These are phyloP conservation scores for Cladosporium colombiae DNA, from an alignment of 2,329 filamentous ascomycete species.

Conservation along the genomic window DNA sequence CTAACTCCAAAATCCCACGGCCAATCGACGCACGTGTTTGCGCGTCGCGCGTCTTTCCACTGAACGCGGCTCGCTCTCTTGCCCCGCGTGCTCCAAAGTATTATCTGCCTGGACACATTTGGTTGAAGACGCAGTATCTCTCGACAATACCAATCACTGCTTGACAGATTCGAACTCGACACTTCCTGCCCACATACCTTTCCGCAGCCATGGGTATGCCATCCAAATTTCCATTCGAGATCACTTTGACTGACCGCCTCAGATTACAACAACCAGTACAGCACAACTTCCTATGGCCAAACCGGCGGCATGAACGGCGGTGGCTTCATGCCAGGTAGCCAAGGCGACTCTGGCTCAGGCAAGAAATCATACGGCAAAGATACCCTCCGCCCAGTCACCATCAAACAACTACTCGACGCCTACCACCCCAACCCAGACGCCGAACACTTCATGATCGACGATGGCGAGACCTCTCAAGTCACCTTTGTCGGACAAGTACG, in stretches of 20 bases:
- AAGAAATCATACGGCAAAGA: conserved; percentile 69
- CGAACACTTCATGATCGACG: conserved; percentile 78
- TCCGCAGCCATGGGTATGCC: conserved; percentile 10
- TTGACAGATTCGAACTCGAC: neutral
- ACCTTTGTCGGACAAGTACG: conserved; percentile 91
- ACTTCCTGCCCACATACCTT: neutral
- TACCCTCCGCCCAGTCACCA: conserved; percentile 87
- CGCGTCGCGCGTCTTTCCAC: neutral
- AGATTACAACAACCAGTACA: conserved; percentile 48
- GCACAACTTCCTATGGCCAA: conserved; percentile 57
- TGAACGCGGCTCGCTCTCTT: neutral
- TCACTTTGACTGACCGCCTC: neutral
- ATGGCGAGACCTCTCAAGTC: conserved; percentile 66
- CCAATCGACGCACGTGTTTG: conserved; percentile 15
- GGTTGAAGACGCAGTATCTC: neutral
- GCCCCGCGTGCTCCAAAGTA: neutral
- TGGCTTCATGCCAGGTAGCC: conserved; percentile 57
- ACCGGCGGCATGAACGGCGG: conserved; percentile 58
- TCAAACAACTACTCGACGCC: conserved; percentile 89
- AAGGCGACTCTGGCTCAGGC: conserved; percentile 44
- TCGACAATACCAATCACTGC: neutral
- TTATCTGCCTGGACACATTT: conserved; percentile 2
- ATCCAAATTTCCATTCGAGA: too few species aligned
- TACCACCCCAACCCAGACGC: conserved; percentile 72
- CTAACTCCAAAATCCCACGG: neutral